These are phyloP conservation scores for Yamadazyma spencermartinsiae DNA, from an alignment of 1,139 yeast species.

Conservation along the genomic window DNA sequence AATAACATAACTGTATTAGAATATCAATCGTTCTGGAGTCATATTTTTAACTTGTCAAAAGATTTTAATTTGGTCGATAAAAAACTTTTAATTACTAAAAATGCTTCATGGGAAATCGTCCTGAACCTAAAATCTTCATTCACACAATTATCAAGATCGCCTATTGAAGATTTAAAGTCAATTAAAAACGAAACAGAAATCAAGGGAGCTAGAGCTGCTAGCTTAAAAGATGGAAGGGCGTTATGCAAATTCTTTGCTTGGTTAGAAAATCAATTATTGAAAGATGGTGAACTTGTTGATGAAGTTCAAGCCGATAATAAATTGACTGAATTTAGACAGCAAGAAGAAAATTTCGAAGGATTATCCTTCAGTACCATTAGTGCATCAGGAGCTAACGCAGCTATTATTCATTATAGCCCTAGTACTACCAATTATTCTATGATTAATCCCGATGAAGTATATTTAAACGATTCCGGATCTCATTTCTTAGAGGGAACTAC, in stretches of 20 bases:
- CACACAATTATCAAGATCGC: slow-evolving; percentile 52
- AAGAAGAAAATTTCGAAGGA: slow-evolving; percentile 68
- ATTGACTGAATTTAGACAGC: slow-evolving; percentile 61
- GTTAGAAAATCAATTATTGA: slow-evolving; percentile 68
- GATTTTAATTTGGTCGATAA: slow-evolving; percentile 38
- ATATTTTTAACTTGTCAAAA: slow-evolving; percentile 44
- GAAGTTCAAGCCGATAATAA: slow-evolving; percentile 81
- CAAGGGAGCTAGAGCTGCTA: slow-evolving; percentile 74
- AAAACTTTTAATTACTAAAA: slow-evolving; percentile 60
- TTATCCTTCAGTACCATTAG: slow-evolving; percentile 91
- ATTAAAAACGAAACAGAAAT: slow-evolving; percentile 75
- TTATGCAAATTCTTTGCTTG: slow-evolving; percentile 78
- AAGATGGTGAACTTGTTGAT: slow-evolving; percentile 60
- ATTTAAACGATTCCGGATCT: slow-evolving; percentile 90
- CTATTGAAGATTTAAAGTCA: slow-evolving; percentile 73
- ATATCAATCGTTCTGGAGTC: slow-evolving; percentile 58
- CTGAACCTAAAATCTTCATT: slow-evolving; percentile 46
- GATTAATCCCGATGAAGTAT: slow-evolving; percentile 75
- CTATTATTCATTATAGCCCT: slow-evolving; percentile 89
- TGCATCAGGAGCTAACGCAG: slow-evolving; percentile 91
- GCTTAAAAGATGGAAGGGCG: slow-evolving; percentile 86
- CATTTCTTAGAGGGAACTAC: slow-evolving; percentile 96
- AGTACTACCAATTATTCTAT: slow-evolving; percentile 54
- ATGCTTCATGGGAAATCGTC: slow-evolving; percentile 81
- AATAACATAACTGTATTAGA: slow-evolving; percentile 49